phyloP scores from a whole-genome alignment of 1,284 basidiomycete genomes.

The Lentinus polychrous region DNA sequence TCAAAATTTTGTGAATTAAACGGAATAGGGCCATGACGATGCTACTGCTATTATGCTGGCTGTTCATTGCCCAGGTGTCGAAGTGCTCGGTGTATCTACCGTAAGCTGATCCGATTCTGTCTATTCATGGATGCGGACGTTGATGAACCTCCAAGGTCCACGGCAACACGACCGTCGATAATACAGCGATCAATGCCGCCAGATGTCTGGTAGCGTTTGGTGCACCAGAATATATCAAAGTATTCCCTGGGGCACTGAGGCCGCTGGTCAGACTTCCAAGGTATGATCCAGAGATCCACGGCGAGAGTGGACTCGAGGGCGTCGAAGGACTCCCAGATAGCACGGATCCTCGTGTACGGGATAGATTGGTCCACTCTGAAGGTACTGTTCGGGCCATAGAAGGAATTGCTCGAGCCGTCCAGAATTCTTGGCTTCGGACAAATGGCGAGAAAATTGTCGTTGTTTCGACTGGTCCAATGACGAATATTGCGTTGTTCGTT shows the following conservation, averaged over 20 bases:
- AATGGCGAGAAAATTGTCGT: slow-evolving; percentile 52
- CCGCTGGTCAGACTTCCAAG: slow-evolving; percentile 45
- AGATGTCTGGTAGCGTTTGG: slow-evolving; percentile 67
- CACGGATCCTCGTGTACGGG: slow-evolving; percentile 39
- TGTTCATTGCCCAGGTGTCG: slow-evolving; percentile 52
- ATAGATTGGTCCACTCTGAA: slow-evolving; percentile 38
- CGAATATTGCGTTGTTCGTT: slow-evolving; percentile 77
- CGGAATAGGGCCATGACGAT: slow-evolving; percentile 74
- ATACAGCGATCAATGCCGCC: slow-evolving; percentile 67
- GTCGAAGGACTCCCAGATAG: slow-evolving; percentile 62
- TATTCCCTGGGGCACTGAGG: slow-evolving; percentile 61
- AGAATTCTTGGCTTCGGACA: slow-evolving; percentile 46
- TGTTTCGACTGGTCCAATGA: slow-evolving; percentile 75
- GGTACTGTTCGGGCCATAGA: slow-evolving; percentile 47
- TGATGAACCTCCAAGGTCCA: slow-evolving; percentile 68
- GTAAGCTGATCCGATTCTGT: slow-evolving; percentile 30
- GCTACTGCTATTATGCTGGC: slow-evolving; percentile 76
- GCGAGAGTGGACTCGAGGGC: slow-evolving; percentile 71
- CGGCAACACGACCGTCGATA: slow-evolving; percentile 61
- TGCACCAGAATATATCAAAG: slow-evolving; percentile 45
- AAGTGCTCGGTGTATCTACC: slow-evolving; percentile 74
- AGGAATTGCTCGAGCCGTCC: slow-evolving; percentile 56
- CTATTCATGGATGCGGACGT: no score
- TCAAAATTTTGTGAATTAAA: background rate
- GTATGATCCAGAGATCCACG: slow-evolving; percentile 67